These are phyloP conservation scores for Acacia confusa DNA, from an alignment of 306 rosid species.

Conservation along the genomic window DNA sequence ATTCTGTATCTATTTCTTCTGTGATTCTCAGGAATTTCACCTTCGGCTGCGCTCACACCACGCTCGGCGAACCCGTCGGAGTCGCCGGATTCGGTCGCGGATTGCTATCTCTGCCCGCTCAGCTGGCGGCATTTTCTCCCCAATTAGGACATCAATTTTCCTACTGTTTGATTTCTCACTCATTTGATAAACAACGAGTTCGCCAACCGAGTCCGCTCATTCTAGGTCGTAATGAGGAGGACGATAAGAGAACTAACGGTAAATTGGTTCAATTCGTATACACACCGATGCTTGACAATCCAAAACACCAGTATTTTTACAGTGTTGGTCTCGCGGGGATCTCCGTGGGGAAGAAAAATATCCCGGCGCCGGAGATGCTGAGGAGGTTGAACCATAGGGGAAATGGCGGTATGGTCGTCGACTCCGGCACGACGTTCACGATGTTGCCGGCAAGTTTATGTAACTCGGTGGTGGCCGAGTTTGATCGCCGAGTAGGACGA, in stretches of 20 bases:
- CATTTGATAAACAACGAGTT: slow-evolving; percentile 59
- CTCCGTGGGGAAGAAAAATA: slow-evolving; percentile 45
- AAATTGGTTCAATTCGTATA: slow-evolving; percentile 47
- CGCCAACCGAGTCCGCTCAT: slow-evolving; percentile 78
- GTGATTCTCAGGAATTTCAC: slow-evolving; percentile 60
- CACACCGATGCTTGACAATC: slow-evolving; percentile 79
- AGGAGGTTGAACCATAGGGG: slow-evolving; percentile 54
- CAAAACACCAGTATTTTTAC: slow-evolving; percentile 73
- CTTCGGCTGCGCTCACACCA: slow-evolving; percentile 78
- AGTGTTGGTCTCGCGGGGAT: slow-evolving; percentile 62
- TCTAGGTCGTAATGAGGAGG: slow-evolving; percentile 53
- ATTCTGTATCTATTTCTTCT: slow-evolving; percentile 51
- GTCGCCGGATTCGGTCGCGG: slow-evolving; percentile 96
- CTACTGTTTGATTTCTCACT: slow-evolving; percentile 81
- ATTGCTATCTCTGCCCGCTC: slow-evolving; percentile 68
- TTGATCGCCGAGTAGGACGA: slow-evolving; percentile 51
- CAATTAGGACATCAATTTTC: slow-evolving; percentile 73
- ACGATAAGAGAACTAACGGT: slow-evolving; percentile 21
- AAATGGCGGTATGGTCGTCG: slow-evolving; percentile 74
- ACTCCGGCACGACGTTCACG: slow-evolving; percentile 87
- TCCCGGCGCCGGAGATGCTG: slow-evolving; percentile 62
- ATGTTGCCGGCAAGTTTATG: slow-evolving; percentile 74
- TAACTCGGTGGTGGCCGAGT: slow-evolving; percentile 56
- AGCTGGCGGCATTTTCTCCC: slow-evolving; percentile 55
- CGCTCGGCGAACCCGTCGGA: slow-evolving; percentile 79